phyloP scores from a whole-genome alignment of 768 basidiomycete species.

The Rhizopogon vulgaris region DNA sequence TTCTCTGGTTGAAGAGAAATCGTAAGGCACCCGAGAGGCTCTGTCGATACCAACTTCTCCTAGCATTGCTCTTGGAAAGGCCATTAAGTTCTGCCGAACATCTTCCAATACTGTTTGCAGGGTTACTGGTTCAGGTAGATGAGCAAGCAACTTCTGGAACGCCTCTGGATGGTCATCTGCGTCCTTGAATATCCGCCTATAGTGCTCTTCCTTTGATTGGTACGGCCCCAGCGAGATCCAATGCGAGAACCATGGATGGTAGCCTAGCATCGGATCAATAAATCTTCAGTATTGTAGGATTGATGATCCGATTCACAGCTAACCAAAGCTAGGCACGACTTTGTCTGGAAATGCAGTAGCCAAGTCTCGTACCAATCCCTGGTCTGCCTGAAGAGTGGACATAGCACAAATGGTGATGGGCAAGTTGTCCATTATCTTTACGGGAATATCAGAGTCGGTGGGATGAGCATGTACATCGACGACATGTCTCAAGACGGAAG shows the following conservation, averaged over 20 bases:
- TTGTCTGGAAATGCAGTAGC: slow-evolving; percentile 55
- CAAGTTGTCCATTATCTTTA: slow-evolving; percentile 47
- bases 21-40: slow-evolving; percentile 63
- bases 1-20: slow-evolving; percentile 41
- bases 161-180: slow-evolving; percentile 25
- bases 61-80: slow-evolving; percentile 69
- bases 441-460: slow-evolving; percentile 58
- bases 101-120: slow-evolving; percentile 53
- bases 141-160: slow-evolving; percentile 53
- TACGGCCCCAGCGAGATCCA: slow-evolving; percentile 48
- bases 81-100: slow-evolving; percentile 53
- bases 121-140: slow-evolving; percentile 67
- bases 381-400: slow-evolving; percentile 64
- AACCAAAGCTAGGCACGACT: slow-evolving; percentile 87
- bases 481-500: slow-evolving; percentile 55
- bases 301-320: slow-evolving; percentile 21
- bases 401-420: slow-evolving; percentile 77
- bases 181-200: slow-evolving; percentile 59
- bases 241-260: slow-evolving; percentile 94
- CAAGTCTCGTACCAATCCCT: slow-evolving; percentile 61
- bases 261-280: slow-evolving; percentile 42
- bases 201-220: slow-evolving; percentile 66
- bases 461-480: slow-evolving; percentile 93
- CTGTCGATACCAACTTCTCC: slow-evolving; percentile 94
- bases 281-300: slow-evolving; percentile 8